Conservation (phyloP, 768 basidiomycete species). For the Termitomyces sp. region DNA sequence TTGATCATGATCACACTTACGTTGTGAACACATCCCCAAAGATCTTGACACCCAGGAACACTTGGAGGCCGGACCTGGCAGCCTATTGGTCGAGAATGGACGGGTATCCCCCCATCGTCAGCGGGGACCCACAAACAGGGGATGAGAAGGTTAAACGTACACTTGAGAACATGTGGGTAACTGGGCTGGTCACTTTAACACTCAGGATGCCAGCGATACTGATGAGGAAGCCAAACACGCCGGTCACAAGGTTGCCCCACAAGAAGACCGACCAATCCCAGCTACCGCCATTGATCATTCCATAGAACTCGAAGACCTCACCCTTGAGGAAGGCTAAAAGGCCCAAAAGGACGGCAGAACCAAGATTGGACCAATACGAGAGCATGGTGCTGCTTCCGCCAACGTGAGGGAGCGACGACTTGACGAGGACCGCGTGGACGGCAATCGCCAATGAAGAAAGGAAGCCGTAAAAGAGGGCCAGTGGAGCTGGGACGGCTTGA, state of each 20-base stretch:
- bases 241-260: constrained; percentile 37
- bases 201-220: constrained; percentile 74
- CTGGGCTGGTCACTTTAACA: constrained; percentile 82
- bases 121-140: background rate
- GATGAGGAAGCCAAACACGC: constrained; percentile 75
- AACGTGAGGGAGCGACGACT: constrained; percentile 64
- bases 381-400: constrained; percentile 68
- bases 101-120: too few species aligned
- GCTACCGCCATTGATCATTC: constrained; percentile 32
- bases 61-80: constrained; percentile 74
- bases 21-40: constrained; percentile 65
- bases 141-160: constrained; percentile 14
- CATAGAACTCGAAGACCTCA: constrained; percentile 51
- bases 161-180: constrained; percentile 78
- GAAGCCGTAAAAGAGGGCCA: constrained; percentile 69
- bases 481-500: constrained; percentile 36
- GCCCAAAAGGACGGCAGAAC: constrained; percentile 56
- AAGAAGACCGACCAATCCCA: constrained; percentile 26
- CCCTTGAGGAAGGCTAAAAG: constrained; percentile 63
- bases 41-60: constrained; percentile 60
- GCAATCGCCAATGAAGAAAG: constrained; percentile 68
- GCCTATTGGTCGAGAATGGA: constrained; percentile 44
- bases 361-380: constrained; percentile 73
- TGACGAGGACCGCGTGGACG: constrained; percentile 80
- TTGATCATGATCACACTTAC: constrained; percentile 30